A percentile compares a stretch with the other conserved stretches of the same genome.
Conservation (phyloP, 495 filamentous ascomycete species). For the Aspergillus steynii region DNA sequence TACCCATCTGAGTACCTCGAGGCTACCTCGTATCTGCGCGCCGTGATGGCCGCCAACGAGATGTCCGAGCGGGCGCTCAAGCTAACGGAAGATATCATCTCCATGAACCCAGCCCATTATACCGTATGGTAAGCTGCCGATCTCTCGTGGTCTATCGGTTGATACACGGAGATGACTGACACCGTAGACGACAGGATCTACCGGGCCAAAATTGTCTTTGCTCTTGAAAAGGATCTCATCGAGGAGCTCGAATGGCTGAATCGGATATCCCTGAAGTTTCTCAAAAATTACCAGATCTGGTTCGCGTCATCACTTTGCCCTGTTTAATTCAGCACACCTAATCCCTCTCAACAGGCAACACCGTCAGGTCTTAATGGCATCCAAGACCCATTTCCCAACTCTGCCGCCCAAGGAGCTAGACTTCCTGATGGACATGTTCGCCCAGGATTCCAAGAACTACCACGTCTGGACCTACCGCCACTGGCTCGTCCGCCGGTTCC, state of each 20-base stretch:
- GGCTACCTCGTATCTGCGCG: slow-evolving; percentile 85
- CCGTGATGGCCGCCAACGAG: slow-evolving; percentile 88
- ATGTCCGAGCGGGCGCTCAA: slow-evolving; percentile 72
- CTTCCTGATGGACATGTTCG: slow-evolving; percentile 82
- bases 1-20: slow-evolving; percentile 86
- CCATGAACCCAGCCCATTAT: slow-evolving; percentile 94
- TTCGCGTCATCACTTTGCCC: slow-evolving; percentile 18
- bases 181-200: slow-evolving; percentile 62
- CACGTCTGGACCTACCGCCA: slow-evolving; percentile 98
- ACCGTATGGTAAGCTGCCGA: slow-evolving; percentile 74
- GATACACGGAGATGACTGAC: not conserved
- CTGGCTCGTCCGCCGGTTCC: slow-evolving; percentile 84
- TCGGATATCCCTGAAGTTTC: slow-evolving; percentile 70
- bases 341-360: slow-evolving; percentile 65
- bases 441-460: slow-evolving; percentile 91
- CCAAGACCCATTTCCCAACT: slow-evolving; percentile 55
- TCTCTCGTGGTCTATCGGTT: not conserved
- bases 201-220: slow-evolving; percentile 73
- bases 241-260: slow-evolving; percentile 87
- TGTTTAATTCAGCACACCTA: slow-evolving; percentile 7
- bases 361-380: slow-evolving; percentile 74
- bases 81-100: slow-evolving; percentile 87
- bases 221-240: slow-evolving; percentile 61
- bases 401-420: slow-evolving; percentile 61
- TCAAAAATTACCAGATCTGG: slow-evolving; percentile 99